Evolutionary conservation across 805 yeast species (phyloP), one percentile per base, ranked within the genome.

Genomic region (Ogataea naganishii): DNA sequence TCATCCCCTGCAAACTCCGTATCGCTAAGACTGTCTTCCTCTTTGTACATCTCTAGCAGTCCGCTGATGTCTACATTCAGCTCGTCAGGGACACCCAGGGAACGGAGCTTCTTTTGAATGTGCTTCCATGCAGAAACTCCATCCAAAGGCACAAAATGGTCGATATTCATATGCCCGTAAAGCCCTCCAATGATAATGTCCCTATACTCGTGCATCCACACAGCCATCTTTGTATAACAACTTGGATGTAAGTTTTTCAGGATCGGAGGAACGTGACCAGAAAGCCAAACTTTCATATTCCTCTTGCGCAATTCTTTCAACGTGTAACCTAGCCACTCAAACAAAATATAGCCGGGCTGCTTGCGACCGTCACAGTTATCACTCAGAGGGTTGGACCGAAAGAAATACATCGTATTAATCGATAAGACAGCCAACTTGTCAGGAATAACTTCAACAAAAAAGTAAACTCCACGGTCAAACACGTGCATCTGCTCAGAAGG

Each of bases 141-240:
- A 56, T 84, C 89, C 36, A 80, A 60, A 0, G 94, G 85, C 26
- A 81, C 65, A 49, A 80, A 83, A 56, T 84, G 95, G 49, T 85
- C 95, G 32, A 83, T 62, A 53, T 84, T 84, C 95, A 84, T 84
- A 49, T 84, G 95, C 0, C 95, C 95, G 50, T 70, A 84, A 18
- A 84, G 56, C 8, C 88, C 85, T 13, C 95, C 95, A 38, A 85
- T 63, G 17, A 84, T 80, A 23, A 84, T 69, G 50, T 84, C 95
- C 40, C 94, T 64, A 49, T 79, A 84, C 49, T 83, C 95, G 44
- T 82, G 73, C 20, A 75, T 56, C 94, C 94, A 84, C n/a, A 75
- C 65, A 15, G 80, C 69, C 53, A 75, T 79, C 51, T 83, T 83
- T 29, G 84, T 62, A 40, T 71, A 75, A 47, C 95, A 84, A 24